Evolutionary conservation across 768 basidiomycete genomes (phyloP), one percentile per base, ranked within the genome.

Genomic region (Lactarius pseudohatsudake): DNA sequence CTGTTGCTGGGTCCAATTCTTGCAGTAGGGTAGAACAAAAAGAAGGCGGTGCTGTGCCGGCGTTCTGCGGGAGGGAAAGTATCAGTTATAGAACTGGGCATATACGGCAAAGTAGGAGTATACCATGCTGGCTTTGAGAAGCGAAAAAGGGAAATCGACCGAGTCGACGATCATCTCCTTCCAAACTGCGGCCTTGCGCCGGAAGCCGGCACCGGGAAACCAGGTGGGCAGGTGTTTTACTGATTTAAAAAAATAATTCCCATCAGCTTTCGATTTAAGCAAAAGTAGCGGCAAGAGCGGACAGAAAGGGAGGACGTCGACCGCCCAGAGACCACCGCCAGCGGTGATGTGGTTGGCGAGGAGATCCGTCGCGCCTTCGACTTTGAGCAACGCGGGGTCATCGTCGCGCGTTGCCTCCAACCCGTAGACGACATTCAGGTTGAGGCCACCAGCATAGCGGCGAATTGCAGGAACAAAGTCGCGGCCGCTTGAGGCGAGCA

Each of bases 161-260:
- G 86, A 88, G 67, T 85, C 84, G 57, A 85, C 81, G 75, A 90
- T 83, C 76, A 81, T 82, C 36, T 79, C 80, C 74, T 84, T 89
- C 90, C 90, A 91, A 10, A 67, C 72, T 9, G 64, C 75, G 0
- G 89, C 88, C 65, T 86, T 87, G 22, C 77, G 75, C 73, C 85
- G 84, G 77, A 91, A 93, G 2, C 81, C 82, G 5, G 85, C 81
- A 13, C 89, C 89, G 26, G 91, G 91, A 57, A 84, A 77, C 86
- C 88, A 91, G 54, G 73, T 72, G 0, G 91, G 91, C 32, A 91
- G 72, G 69, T 84, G 73, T 71, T 80, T 81, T 70, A 91, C 79
- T 75, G 26, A 53, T 26, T 4, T 4, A 50, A 28, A 41, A 9
- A 7, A 38, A 40, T 1, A 6, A 13, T 38, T 28, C 28, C 56